phyloP scores from a whole-genome alignment of 805 yeast genomes.

The Wickerhamiella dianesei region DNA sequence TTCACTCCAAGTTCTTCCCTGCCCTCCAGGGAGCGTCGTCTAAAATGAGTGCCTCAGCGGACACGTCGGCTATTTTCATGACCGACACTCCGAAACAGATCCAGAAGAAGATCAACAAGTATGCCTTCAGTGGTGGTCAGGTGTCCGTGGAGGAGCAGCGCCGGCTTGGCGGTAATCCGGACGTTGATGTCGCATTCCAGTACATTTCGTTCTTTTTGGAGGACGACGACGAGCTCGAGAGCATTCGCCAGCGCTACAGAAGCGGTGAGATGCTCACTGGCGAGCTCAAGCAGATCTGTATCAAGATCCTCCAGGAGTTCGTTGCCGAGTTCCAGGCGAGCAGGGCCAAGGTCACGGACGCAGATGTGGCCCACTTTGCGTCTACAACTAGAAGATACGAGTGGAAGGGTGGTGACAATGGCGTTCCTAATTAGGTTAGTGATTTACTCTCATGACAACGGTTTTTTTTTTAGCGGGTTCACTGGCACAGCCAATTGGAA shows the following conservation, averaged over 20 bases:
- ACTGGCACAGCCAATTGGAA: too few relatives aligned
- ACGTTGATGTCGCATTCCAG: conserved; percentile 89
- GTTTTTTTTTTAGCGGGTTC: too few relatives aligned
- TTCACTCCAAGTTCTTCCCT: conserved; percentile 94
- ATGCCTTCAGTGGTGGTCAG: conserved; percentile 92
- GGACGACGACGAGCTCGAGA: conserved; percentile 66
- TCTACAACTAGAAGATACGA: conserved; percentile 50
- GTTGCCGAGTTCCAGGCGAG: conserved; percentile 72
- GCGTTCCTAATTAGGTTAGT: neutral
- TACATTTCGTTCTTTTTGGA: conserved; percentile 79
- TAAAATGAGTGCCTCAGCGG: conserved; percentile 93
- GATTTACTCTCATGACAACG: too few relatives aligned
- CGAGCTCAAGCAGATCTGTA: conserved; percentile 82
- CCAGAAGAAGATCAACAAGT: conserved; percentile 86
- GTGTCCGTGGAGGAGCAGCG: conserved; percentile 83
- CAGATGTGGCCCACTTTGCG: conserved; percentile 54
- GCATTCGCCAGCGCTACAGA: conserved; percentile 50
- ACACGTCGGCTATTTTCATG: conserved; percentile 86
- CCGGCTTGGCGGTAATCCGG: conserved; percentile 82
- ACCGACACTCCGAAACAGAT: conserved; percentile 88
- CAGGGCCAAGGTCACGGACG: conserved; percentile 53
- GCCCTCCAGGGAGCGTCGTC: conserved; percentile 94
- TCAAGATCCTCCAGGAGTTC: conserved; percentile 63
- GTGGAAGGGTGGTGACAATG: conserved; percentile 42
- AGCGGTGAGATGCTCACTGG: conserved; percentile 79